Percentiles rank a stretch among this genome's conserved stretches.
Conservation (phyloP, 257 asterid genomes). For the Lantana camara region DNA sequence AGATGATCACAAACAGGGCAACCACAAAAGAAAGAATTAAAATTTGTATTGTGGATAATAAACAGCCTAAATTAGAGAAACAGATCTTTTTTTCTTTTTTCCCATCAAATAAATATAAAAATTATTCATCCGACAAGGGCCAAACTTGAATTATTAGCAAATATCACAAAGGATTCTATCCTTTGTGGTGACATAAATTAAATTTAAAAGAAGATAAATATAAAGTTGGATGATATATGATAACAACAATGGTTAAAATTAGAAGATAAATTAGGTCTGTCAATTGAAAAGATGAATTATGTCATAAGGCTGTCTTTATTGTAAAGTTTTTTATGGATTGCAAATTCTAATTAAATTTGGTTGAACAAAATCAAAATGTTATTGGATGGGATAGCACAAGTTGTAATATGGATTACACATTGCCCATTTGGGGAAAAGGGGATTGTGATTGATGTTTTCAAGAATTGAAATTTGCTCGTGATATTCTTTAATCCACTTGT, state of each 20-base stretch:
- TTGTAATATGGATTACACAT: slow-evolving; percentile 40
- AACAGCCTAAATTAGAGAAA: too few relatives aligned
- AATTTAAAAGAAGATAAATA: too few relatives aligned
- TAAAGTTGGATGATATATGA: neutral
- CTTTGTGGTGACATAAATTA: too few relatives aligned
- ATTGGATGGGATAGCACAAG: slow-evolving; percentile 37
- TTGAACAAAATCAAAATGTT: slow-evolving; percentile 10
- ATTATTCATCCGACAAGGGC: too few relatives aligned
- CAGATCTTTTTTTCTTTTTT: too few relatives aligned
- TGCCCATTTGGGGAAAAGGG: slow-evolving; percentile 27
- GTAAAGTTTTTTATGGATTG: slow-evolving; percentile 15
- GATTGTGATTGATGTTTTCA: slow-evolving; percentile 28
- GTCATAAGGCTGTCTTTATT: slow-evolving; percentile 19
- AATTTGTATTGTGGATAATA: too few relatives aligned
- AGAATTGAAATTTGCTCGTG: neutral
- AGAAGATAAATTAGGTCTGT: slow-evolving; percentile 29
- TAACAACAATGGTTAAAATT: neutral
- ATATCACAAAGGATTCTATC: too few relatives aligned
- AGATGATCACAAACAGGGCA: too few relatives aligned
- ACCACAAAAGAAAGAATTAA: too few relatives aligned
- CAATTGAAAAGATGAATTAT: slow-evolving; percentile 14
- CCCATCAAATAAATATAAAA: too few relatives aligned
- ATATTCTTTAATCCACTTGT: slow-evolving; percentile 4
- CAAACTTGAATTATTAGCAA: too few relatives aligned
- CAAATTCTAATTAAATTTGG: slow-evolving; percentile 7